These are phyloP conservation scores for Delitschia confertaspora DNA, from an alignment of 495 filamentous ascomycete genomes.

Conservation along the genomic window DNA sequence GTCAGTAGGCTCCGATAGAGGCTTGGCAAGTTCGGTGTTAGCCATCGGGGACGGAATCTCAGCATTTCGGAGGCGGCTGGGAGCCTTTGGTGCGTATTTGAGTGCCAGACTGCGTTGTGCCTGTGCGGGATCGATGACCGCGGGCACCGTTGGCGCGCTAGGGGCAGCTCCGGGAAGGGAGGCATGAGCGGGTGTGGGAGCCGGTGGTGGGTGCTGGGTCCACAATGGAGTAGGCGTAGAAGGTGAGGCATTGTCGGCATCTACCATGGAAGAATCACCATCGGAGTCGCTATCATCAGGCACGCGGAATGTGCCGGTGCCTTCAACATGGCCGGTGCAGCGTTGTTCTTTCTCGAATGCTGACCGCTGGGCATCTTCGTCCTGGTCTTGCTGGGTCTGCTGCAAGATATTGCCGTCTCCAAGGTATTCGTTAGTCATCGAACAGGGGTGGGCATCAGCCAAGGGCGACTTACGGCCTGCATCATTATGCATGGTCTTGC, in stretches of 20 bases:
- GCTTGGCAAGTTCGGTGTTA: no score
- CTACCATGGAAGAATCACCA: not conserved
- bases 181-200: conserved; percentile 12
- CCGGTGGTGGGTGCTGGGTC: conserved; percentile 10
- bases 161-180: conserved; percentile 3
- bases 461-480: no score
- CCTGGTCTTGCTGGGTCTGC: no score
- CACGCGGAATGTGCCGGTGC: conserved; percentile 7
- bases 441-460: no score
- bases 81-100: conserved; percentile 16
- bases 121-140: conserved; percentile 3
- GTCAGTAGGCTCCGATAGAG: no score
- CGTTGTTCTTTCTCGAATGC: conserved; percentile 6
- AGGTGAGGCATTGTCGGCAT: not conserved
- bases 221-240: conserved; percentile 4
- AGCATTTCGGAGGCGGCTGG: conserved; percentile 13
- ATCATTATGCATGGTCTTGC: no score
- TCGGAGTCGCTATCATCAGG: conserved; percentile 12
- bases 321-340: conserved; percentile 12
- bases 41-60: conserved; percentile 7
- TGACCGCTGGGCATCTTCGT: no score
- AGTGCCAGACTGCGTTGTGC: conserved; percentile 3
- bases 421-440: no score
- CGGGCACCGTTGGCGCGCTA: not conserved
- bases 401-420: no score